These are phyloP conservation scores for Sordariomycetes sp. DNA, from an alignment of 2,329 filamentous ascomycete species.

Conservation along the genomic window DNA sequence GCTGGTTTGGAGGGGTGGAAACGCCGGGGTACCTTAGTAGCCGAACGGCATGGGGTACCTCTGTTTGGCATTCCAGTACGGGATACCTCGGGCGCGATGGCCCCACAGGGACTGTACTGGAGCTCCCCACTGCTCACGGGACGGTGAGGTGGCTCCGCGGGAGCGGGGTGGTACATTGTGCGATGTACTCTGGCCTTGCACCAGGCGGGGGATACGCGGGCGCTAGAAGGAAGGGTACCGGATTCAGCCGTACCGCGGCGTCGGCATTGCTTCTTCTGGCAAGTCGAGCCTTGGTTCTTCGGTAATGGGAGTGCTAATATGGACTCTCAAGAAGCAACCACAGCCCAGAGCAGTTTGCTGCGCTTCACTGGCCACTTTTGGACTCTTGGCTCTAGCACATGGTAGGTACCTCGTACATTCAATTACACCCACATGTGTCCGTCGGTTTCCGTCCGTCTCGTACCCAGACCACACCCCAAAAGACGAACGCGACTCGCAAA, in stretches of 20 bases:
- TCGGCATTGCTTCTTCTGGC: slow-evolving; percentile 4
- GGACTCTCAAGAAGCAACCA: not conserved
- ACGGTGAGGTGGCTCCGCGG: not conserved
- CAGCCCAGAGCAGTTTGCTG: not conserved
- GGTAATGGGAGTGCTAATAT: not conserved
- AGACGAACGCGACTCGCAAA: not conserved
- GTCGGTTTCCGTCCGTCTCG: not conserved
- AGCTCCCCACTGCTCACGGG: not conserved
- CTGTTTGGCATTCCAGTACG: slow-evolving; percentile 4
- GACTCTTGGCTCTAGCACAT: not conserved
- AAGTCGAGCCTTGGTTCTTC: slow-evolving; percentile 1
- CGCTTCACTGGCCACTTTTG: not conserved
- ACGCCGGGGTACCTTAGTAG: slow-evolving; percentile 1
- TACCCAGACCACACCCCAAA: slow-evolving; percentile 1
- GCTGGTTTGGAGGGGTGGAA: slow-evolving; percentile 5
- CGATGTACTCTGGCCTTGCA: not conserved
- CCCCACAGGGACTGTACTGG: not conserved
- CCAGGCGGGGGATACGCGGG: not conserved
- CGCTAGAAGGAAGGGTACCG: not conserved
- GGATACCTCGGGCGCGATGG: slow-evolving; percentile 3
- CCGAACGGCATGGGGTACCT: slow-evolving; percentile 1
- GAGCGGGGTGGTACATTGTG: not conserved
- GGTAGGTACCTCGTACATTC: slow-evolving; percentile 4
- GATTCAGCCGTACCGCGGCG: not conserved
- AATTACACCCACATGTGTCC: slow-evolving; percentile 3